These are phyloP conservation scores for Cercophora newfieldiana DNA, from an alignment of 495 filamentous ascomycete genomes.

Conservation along the genomic window DNA sequence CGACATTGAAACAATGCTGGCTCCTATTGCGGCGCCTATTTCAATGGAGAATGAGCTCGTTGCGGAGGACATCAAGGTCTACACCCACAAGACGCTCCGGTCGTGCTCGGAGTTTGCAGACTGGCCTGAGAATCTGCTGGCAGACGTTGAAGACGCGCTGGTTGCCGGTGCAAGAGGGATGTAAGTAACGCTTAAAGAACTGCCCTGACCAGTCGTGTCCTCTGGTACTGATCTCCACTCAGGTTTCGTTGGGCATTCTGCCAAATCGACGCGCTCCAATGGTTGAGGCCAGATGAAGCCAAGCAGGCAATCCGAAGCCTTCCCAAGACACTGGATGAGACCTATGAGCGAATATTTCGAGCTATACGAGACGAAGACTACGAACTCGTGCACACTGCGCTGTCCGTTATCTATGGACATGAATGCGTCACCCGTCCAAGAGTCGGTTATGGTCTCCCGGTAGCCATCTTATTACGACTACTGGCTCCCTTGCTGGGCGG, in stretches of 20 bases:
- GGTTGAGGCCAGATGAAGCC: conserved; percentile 27
- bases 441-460: too few species aligned
- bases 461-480: too few species aligned
- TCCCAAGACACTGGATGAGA: conserved; percentile 42
- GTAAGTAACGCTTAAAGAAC: neutral
- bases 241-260: conserved; percentile 48
- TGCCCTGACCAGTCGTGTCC: neutral
- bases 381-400: conserved; percentile 20
- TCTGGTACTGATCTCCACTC: neutral
- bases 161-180: conserved; percentile 26
- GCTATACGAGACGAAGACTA: conserved; percentile 27
- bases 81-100: neutral
- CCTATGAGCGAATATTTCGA: conserved; percentile 41
- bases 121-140: conserved; percentile 26
- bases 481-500: too few species aligned
- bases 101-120: neutral
- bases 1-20: conserved; percentile 38
- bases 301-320: conserved; percentile 15
- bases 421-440: too few species aligned
- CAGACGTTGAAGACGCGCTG: conserved; percentile 31
- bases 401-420: neutral
- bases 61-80: conserved; percentile 9
- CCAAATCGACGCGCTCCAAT: conserved; percentile 43
- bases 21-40: conserved; percentile 11
- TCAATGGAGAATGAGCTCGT: conserved; percentile 19